phyloP scores from a whole-genome alignment of 2,329 filamentous ascomycete species.

The Phyllosticta citrichinensis region DNA sequence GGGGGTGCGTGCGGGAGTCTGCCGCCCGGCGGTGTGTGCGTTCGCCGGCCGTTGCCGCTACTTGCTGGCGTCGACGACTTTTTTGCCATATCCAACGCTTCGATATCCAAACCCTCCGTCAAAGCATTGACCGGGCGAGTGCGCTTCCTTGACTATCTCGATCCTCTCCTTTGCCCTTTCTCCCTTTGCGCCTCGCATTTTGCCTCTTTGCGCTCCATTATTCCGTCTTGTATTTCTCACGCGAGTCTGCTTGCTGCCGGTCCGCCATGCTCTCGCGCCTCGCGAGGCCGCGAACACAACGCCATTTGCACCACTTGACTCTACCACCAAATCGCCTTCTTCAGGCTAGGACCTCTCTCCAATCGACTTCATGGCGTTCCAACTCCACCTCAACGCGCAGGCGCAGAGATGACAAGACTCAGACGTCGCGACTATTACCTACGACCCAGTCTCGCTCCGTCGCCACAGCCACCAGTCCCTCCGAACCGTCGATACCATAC shows the following conservation, averaged over 20 bases:
- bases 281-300: neutral
- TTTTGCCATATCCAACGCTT: conserved; percentile 13
- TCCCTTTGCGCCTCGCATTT: neutral
- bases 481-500: neutral
- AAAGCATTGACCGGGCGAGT: neutral
- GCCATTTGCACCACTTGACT: neutral
- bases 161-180: neutral
- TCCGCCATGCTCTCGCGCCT: neutral
- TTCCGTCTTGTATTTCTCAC: neutral
- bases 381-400: neutral
- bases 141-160: neutral
- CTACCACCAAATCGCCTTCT: neutral
- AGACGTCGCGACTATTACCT: neutral
- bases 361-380: neutral
- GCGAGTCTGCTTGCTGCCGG: neutral
- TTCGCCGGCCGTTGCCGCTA: neutral
- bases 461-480: conserved; percentile 10
- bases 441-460: neutral
- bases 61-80: neutral
- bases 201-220: neutral
- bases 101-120: neutral
- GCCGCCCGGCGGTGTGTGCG: neutral
- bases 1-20: neutral
- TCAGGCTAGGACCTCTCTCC: neutral
- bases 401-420: neutral